A percentile compares a stretch with the other conserved stretches of the same genome.
phyloP scores from a whole-genome alignment of 1,139 yeast genomes.

The Yamadazyma jaroonii region DNA sequence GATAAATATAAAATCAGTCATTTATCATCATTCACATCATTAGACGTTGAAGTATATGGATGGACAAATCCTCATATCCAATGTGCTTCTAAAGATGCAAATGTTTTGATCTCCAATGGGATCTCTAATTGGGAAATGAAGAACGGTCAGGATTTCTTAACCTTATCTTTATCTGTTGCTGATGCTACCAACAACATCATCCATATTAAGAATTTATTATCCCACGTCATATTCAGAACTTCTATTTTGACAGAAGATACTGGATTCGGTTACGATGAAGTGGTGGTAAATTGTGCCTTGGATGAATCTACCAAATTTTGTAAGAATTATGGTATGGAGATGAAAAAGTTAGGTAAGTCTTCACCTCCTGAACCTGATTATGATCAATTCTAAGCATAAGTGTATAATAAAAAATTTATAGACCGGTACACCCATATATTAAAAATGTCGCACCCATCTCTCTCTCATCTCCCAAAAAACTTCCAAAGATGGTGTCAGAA shows the following conservation, averaged over 20 bases:
- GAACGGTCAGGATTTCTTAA: conserved; percentile 24
- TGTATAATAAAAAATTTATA: no score
- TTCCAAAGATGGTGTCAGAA: no score
- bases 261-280: conserved; percentile 23
- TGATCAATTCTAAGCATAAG: no score
- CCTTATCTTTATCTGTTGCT: conserved; percentile 33
- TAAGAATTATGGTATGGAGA: conserved; percentile 19
- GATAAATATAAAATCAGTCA: conserved; percentile 25
- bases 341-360: conserved; percentile 11
- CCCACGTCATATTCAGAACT: conserved; percentile 12
- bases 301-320: conserved; percentile 21
- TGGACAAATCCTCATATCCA: conserved; percentile 28
- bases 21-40: conserved; percentile 34
- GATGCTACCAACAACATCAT: conserved; percentile 35
- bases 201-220: conserved; percentile 30
- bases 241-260: conserved; percentile 12
- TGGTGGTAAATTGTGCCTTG: conserved; percentile 31
- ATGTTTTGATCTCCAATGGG: conserved; percentile 38
- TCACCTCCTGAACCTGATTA: conserved; percentile 16
- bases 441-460: no score
- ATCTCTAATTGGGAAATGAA: conserved; percentile 27
- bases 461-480: no score
- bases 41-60: conserved; percentile 30
- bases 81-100: conserved; percentile 26
- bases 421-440: no score